Evolutionary conservation across 495 filamentous ascomycete species (phyloP), one percentile per base, ranked within the genome.

Genomic region (Penicillium macrosclerotiorum): DNA sequence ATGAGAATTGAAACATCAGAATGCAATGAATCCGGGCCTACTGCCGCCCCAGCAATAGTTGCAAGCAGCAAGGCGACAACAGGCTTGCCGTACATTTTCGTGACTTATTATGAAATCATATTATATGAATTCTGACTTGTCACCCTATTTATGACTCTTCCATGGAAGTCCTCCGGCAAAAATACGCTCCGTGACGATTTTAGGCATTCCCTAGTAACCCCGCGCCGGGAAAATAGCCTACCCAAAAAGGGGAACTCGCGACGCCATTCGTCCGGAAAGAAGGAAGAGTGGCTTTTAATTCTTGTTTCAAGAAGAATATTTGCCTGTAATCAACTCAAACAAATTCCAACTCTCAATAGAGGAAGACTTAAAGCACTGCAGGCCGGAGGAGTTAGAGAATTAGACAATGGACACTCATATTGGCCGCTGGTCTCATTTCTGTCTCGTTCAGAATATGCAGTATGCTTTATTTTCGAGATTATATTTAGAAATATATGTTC

Each of bases 1-100:
- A 60, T 57, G 12, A 60, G 37, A 31, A 60, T 47, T 5, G 53
- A 53, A 11, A 60, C 22, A 24, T 60, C 56, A 1, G 52, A 53
- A 16, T 48, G 18, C 36, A 60, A 34, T 3, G 34, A 33, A 2
- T 18, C 17, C 3, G 56, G 52, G 14, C 53, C 53, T 13, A 51
- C 38, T 36, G 42, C 35, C n/a, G 51, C 49, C 7, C 19, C 23
- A 11, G 38, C 42, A 17, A 29, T 33, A 13, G 37, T 20, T 31
- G 43, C 52, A 34, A 50, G n/a, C 27, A 34, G 34, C 2, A 45
- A 9, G 17, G 32, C 13, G 6, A 32, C 18, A 17, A 38, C 20
- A 35, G n/a, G 5, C 34, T 37, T 26, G 3, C 8, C 33, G 17
- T 29, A 18, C 14, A 1, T 22, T 5, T 30, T 12, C 16, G 16